Evolutionary conservation across 805 yeast species (phyloP).

Genomic region (Wickerhamomyces mucosus): DNA sequence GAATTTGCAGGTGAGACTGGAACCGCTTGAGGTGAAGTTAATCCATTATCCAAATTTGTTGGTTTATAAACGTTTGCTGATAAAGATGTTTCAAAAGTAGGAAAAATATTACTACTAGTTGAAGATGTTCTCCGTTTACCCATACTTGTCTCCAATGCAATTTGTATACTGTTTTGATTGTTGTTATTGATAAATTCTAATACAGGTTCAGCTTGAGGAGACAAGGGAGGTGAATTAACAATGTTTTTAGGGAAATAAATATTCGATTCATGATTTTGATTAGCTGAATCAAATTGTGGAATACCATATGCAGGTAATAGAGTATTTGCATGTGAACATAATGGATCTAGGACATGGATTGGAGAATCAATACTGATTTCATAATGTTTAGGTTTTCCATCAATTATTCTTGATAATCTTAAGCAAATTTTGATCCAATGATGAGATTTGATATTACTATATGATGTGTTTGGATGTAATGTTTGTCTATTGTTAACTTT

Average conservation of each 20-base stretch:
- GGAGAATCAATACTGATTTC: conserved; percentile 96
- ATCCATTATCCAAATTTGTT: conserved; percentile 30
- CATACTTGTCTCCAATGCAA: conserved; percentile 12
- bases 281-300: conserved; percentile 5
- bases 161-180: conserved; percentile 10
- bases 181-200: conserved; percentile 18
- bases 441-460: conserved; percentile 70
- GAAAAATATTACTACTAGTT: conserved; percentile 23
- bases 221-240: conserved; percentile 36
- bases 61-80: conserved; percentile 50
- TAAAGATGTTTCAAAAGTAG: conserved; percentile 23
- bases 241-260: conserved; percentile 31
- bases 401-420: conserved; percentile 61
- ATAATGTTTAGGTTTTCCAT: conserved; percentile 74
- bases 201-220: conserved; percentile 45
- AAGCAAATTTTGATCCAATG: conserved; percentile 94
- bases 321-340: conserved; percentile 76
- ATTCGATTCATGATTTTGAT: conserved; percentile 24
- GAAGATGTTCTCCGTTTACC: conserved; percentile 24
- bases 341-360: conserved; percentile 65
- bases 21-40: conserved; percentile 56
- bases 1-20: conserved; percentile 46
- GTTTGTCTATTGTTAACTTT: conserved; percentile 43
- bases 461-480: conserved; percentile 82
- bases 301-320: conserved; percentile 61